A percentile compares a stretch with the other conserved stretches of the same genome.
phyloP scores from a whole-genome alignment of 345 rosid genomes.

The Zanthoxylum bungeanum region DNA sequence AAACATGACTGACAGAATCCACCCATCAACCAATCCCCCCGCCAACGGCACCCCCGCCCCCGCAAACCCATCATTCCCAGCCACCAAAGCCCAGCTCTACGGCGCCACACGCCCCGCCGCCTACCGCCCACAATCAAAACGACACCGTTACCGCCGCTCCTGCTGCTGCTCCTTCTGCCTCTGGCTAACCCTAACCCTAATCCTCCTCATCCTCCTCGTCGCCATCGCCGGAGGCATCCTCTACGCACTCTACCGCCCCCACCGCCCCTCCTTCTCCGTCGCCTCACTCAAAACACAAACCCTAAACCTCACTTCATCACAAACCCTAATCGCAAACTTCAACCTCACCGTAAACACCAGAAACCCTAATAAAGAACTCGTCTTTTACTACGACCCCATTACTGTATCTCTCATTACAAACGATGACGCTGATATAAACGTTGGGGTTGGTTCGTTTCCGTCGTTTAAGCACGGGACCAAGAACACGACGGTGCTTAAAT shows the following conservation, averaged over 20 bases:
- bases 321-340: slow-evolving; percentile 48
- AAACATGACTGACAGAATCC: slow-evolving; percentile 55
- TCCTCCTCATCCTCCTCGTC: slow-evolving; percentile 46
- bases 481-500: slow-evolving; percentile 63
- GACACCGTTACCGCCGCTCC: slow-evolving; percentile 45
- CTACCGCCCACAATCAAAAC: slow-evolving; percentile 65
- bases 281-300: slow-evolving; percentile 52
- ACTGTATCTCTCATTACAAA: no score
- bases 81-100: slow-evolving; percentile 65
- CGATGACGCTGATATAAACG: no score
- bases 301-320: slow-evolving; percentile 55
- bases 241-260: slow-evolving; percentile 79
- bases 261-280: no score
- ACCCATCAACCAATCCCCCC: slow-evolving; percentile 58
- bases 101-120: slow-evolving; percentile 67
- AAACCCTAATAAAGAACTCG: slow-evolving; percentile 78
- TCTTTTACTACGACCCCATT: no score
- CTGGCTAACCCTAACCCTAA: slow-evolving; percentile 43
- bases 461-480: slow-evolving; percentile 60
- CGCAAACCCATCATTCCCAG: slow-evolving; percentile 53
- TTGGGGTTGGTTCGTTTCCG: no score
- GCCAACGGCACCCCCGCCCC: slow-evolving; percentile 23
- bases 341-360: slow-evolving; percentile 56
- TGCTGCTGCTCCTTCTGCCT: slow-evolving; percentile 63
- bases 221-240: slow-evolving; percentile 44